phyloP scores from a whole-genome alignment of 306 rosid genomes.

The Elaeagnus macrophylla region DNA sequence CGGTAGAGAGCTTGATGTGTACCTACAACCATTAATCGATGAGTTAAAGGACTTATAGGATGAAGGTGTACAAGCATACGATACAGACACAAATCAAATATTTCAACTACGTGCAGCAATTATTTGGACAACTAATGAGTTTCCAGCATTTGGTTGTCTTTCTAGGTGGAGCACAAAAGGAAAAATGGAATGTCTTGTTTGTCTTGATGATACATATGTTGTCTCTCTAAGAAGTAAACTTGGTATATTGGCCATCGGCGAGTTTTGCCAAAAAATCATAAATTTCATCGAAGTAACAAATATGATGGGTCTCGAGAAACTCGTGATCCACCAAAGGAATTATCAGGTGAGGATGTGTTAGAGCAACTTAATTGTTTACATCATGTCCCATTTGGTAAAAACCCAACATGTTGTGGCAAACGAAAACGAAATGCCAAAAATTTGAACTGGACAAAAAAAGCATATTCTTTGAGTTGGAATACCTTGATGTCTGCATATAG shows the following conservation, averaged over 20 bases:
- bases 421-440: no score
- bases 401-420: no score
- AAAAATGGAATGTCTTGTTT: background rate
- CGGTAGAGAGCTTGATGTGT: constrained; percentile 1
- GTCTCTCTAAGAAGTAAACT: background rate
- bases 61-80: background rate
- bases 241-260: background rate
- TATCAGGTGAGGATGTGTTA: background rate
- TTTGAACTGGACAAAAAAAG: background rate
- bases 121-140: no score
- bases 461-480: background rate
- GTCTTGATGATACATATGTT: background rate
- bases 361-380: background rate
- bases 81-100: no score
- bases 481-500: background rate
- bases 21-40: background rate
- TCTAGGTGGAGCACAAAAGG: no score
- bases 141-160: no score
- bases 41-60: background rate
- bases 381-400: background rate
- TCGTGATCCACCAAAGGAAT: background rate
- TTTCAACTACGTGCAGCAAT: background rate
- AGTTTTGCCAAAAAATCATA: background rate
- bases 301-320: background rate
- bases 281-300: background rate